A percentile compares a stretch with the other conserved stretches of the same genome.
Evolutionary conservation across 164 flowering plant genomes (phyloP).

Genomic region (Echeveria elegans): DNA sequence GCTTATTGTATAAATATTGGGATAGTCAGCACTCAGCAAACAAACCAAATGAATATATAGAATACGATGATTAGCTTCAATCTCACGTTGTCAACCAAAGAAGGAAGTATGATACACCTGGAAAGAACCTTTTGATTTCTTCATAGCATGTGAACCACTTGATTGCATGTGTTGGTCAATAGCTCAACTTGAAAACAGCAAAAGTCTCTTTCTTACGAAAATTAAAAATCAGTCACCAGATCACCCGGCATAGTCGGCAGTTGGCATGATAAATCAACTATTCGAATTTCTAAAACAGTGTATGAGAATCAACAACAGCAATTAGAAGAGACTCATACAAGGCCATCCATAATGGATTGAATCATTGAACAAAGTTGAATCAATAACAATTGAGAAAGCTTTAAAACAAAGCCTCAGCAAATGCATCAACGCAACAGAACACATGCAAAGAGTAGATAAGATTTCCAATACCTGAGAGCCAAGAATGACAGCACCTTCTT

Average conservation of each 20-base stretch:
- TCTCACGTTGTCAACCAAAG: not conserved
- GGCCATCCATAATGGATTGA: too few species aligned
- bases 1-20: not conserved
- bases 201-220: not conserved
- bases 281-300: not conserved
- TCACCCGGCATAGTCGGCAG: too few species aligned
- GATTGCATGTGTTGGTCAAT: slow-evolving; percentile 1
- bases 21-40: not conserved
- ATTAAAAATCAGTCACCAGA: too few species aligned
- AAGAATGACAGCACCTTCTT: slow-evolving; percentile 74
- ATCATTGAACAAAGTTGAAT: not conserved
- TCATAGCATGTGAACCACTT: slow-evolving; percentile 3
- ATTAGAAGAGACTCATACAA: not conserved
- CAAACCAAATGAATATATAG: not conserved
- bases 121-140: not conserved
- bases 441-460: not conserved
- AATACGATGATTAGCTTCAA: not conserved
- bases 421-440: not conserved
- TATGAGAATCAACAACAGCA: not conserved
- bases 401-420: too few species aligned
- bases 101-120: not conserved
- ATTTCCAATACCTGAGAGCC: slow-evolving; percentile 66
- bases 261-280: not conserved
- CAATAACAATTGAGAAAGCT: not conserved
- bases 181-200: not conserved